These are phyloP conservation scores for Aschersonia sp. DNA, from an alignment of 2,329 filamentous ascomycete species.

Conservation along the genomic window DNA sequence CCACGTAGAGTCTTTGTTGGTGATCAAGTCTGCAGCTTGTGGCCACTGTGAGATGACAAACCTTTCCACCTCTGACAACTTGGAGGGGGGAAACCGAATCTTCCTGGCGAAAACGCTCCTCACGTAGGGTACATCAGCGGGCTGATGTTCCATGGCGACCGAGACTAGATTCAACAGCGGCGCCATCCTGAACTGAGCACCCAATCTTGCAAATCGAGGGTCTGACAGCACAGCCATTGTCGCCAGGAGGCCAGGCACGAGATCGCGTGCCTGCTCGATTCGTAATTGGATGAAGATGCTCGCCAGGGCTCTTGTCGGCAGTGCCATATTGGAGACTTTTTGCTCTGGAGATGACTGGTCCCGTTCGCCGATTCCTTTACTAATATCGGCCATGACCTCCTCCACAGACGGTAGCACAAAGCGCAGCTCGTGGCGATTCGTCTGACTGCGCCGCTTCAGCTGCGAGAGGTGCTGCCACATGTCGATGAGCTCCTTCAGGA, in stretches of 20 bases:
- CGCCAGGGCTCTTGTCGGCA: slow-evolving; percentile 10
- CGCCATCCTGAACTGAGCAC: slow-evolving; percentile 8
- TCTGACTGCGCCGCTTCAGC: slow-evolving; percentile 15
- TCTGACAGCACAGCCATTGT: slow-evolving; percentile 18
- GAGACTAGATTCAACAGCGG: slow-evolving; percentile 15
- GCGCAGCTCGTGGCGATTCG: slow-evolving; percentile 2
- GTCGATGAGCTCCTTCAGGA: slow-evolving; percentile 16
- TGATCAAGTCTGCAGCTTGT: slow-evolving; percentile 9
- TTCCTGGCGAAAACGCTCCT: slow-evolving; percentile 6
- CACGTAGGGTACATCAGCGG: slow-evolving; percentile 9
- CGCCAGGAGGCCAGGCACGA: slow-evolving; percentile 17
- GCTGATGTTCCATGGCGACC: slow-evolving; percentile 8
- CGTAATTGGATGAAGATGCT: slow-evolving; percentile 18
- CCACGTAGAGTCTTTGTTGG: slow-evolving; percentile 10
- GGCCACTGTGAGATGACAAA: slow-evolving; percentile 18
- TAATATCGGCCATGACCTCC: slow-evolving; percentile 12
- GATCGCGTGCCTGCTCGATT: slow-evolving; percentile 8
- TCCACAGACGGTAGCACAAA: slow-evolving; percentile 16
- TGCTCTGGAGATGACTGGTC: slow-evolving; percentile 1
- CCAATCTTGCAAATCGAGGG: slow-evolving; percentile 5
- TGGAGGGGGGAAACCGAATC: slow-evolving; percentile 7
- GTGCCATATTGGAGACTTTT: not conserved
- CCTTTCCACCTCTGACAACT: slow-evolving; percentile 8
- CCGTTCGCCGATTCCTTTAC: not conserved
- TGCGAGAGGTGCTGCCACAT: slow-evolving; percentile 23